phyloP scores from a whole-genome alignment of 225 moss, liverwort and hornwort species.

The Polytrichum formosum region DNA sequence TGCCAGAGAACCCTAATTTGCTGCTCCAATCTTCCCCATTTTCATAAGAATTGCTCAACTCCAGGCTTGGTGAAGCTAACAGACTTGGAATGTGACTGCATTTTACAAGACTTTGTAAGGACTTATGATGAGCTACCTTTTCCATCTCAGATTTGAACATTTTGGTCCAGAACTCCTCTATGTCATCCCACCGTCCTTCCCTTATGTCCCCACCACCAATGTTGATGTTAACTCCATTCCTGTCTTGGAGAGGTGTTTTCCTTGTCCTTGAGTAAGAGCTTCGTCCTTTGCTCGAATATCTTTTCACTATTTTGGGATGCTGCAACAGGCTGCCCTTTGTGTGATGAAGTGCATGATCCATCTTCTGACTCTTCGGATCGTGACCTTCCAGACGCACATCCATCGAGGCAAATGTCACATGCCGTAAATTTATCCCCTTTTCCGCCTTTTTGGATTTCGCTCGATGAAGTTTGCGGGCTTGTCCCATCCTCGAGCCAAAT shows the following conservation, averaged over 20 bases:
- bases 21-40: not conserved
- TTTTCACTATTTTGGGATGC: slow-evolving; percentile 7
- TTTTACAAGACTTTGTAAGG: slow-evolving; percentile 12
- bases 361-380: slow-evolving; percentile 10
- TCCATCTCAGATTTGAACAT: slow-evolving; percentile 19
- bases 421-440: slow-evolving; percentile 28
- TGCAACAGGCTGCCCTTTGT: slow-evolving; percentile 4
- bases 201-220: too few relatives aligned
- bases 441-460: slow-evolving; percentile 1
- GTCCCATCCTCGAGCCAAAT: slow-evolving; percentile 12
- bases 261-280: slow-evolving; percentile 2
- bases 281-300: slow-evolving; percentile 7
- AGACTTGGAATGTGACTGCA: slow-evolving; percentile 6
- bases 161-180: slow-evolving; percentile 39
- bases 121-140: slow-evolving; percentile 10
- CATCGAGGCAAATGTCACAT: slow-evolving; percentile 54
- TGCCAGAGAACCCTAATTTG: not conserved
- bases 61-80: slow-evolving; percentile 6
- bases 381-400: slow-evolving; percentile 18
- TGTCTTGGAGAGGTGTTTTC: slow-evolving; percentile 2
- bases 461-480: slow-evolving; percentile 13
- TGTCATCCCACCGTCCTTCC: slow-evolving; percentile 20
- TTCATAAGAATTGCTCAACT: not conserved
- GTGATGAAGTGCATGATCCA: too few relatives aligned
- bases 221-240: not conserved